Conservation (phyloP, 345 rosid genomes). For the Acer negundo region DNA sequence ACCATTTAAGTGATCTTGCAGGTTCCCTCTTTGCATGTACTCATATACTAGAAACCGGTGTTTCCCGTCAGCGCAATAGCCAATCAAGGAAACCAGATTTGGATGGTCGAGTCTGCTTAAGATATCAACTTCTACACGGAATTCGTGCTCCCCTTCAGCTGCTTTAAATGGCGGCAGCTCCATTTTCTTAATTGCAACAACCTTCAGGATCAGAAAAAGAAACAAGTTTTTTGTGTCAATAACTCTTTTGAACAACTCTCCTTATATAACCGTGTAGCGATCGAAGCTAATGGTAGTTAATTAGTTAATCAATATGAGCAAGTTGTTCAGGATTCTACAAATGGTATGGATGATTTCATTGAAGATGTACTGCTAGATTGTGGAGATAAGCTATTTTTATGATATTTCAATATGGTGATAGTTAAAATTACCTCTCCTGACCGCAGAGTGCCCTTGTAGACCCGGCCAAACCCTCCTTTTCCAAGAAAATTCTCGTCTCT, state of each 20-base stretch:
- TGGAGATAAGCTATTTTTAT: not conserved
- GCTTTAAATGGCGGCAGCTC: slow-evolving; percentile 78
- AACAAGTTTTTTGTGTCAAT: not conserved
- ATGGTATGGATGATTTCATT: not conserved
- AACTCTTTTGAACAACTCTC: not conserved
- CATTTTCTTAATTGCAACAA: slow-evolving; percentile 98
- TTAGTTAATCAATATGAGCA: not conserved
- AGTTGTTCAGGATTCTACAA: not conserved
- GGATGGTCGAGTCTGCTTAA: slow-evolving; percentile 94
- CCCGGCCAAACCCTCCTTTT: slow-evolving; percentile 93
- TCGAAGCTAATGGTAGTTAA: not conserved
- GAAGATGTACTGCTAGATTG: not conserved
- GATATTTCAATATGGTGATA: not conserved
- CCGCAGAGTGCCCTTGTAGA: slow-evolving; percentile 75
- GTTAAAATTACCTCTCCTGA: slow-evolving; percentile 78
- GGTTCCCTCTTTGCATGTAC: slow-evolving; percentile 91
- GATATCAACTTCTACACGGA: slow-evolving; percentile 95
- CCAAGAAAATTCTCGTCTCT: slow-evolving; percentile 73
- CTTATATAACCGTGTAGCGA: not conserved
- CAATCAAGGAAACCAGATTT: slow-evolving; percentile 86
- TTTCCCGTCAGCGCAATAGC: slow-evolving; percentile 94
- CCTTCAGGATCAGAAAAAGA: slow-evolving; percentile 49
- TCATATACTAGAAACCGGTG: slow-evolving; percentile 92
- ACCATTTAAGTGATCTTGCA: slow-evolving; percentile 95
- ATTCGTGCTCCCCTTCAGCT: slow-evolving; percentile 92